Base-by-base conservation (phyloP, 2,329 filamentous ascomycete species). In the Emergomyces orientalis region DNA sequence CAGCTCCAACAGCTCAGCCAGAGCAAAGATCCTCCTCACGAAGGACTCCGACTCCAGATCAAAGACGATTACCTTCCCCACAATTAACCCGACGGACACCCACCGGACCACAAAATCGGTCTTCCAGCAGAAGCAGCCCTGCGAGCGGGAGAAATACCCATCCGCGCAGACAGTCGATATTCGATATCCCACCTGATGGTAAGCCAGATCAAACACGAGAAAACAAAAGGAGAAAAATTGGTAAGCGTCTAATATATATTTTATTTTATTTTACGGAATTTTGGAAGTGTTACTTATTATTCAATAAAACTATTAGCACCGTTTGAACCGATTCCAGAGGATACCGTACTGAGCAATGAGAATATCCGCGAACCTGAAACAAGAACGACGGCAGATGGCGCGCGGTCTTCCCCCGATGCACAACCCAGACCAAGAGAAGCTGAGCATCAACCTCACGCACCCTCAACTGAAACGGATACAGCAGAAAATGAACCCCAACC, bases 151-250 rank as follows among this genome's bases (percentile, higher is more conserved):
- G 71, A 60, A 74, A 73, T 65, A 56, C 63, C n/a, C 66, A 69
- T 11, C 69, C 72, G 19, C 66, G 66, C 30, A 69, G 73, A 43
- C 71, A 70, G 19, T 75, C 74, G 19, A 68, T 72, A 41, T 76
- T 74, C 60, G 75, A 77, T 59, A 70, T 75, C 62, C 72, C 73
- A 1, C 66, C 67, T 3, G 73, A 77, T 27, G 71, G 73, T 37
- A 64, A 66, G 27, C 61, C 67, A 17, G 68, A 71, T 32, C 66
- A 68, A 43, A 66, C 63, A 45, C 63, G 65, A 34, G 64, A 61
- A 37, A n/a, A 60, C 4, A 67, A 67, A 34, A 63, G 66, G 22
- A 64, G 66, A 47, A 56, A 64, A 58, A 63, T 67, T 57, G 61
- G 66, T 67, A 66, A 43, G 65, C 19, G 3, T 57, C n/a, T n/a